phyloP scores from a whole-genome alignment of 768 basidiomycete species.

The Kwoniella sp. region DNA sequence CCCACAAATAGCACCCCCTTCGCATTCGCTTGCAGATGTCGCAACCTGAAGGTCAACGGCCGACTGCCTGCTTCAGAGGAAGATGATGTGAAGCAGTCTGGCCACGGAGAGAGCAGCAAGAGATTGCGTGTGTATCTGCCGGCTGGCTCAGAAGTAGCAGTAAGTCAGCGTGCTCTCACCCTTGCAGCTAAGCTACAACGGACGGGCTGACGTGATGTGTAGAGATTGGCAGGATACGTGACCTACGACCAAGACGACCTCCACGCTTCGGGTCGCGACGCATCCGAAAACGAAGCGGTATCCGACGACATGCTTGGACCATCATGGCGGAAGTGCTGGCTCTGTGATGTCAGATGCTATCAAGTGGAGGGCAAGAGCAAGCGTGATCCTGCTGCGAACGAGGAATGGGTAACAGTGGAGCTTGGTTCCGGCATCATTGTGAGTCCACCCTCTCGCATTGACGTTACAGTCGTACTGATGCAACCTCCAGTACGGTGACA shows the following conservation, averaged over 20 bases:
- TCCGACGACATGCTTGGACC: constrained; percentile 12
- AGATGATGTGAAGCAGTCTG: constrained; percentile 13
- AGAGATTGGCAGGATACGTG: constrained; percentile 33
- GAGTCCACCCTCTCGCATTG: constrained; percentile 9
- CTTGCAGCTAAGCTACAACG: not conserved
- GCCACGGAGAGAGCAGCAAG: not conserved
- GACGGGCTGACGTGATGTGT: constrained; percentile 3
- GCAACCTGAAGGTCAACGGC: constrained; percentile 36
- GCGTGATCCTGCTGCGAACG: constrained; percentile 20
- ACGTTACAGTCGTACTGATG: not conserved
- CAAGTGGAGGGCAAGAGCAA: constrained; percentile 22
- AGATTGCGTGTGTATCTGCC: constrained; percentile 9
- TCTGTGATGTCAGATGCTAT: constrained; percentile 35
- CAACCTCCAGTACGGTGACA: constrained; percentile 26
- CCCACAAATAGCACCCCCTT: constrained; percentile 29
- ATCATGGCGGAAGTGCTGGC: constrained; percentile 40
- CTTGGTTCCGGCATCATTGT: constrained; percentile 33
- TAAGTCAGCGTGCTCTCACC: constrained; percentile 2
- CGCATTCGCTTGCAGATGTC: constrained; percentile 35
- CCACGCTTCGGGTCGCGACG: not conserved
- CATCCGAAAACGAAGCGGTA: constrained; percentile 2
- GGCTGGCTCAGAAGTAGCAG: constrained; percentile 16
- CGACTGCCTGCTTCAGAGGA: constrained; percentile 12
- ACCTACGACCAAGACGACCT: constrained; percentile 29
- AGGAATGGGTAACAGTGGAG: constrained; percentile 36